A percentile compares a stretch with the other conserved stretches of the same genome.
phyloP scores from a whole-genome alignment of 208 protist species.

The Wallacemonas sp. region DNA sequence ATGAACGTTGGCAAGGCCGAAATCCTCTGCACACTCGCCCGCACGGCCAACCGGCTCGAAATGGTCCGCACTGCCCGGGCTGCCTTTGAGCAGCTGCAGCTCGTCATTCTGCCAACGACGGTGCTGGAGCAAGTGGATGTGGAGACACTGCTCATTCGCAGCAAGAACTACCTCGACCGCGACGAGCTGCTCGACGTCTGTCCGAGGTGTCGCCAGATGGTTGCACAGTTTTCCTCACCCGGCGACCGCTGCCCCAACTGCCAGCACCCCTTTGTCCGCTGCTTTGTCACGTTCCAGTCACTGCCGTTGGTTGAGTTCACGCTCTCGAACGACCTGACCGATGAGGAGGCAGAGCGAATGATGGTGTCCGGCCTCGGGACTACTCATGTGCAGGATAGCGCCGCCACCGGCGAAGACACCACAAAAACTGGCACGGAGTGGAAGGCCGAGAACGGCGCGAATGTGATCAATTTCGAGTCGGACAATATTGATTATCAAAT shows the following conservation, averaged over 20 bases:
- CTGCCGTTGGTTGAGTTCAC: constrained; percentile 95
- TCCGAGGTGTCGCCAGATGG: constrained; percentile 88
- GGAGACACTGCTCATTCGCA: constrained; percentile 84
- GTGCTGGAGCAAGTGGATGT: constrained; percentile 92
- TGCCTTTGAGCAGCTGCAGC: constrained; percentile 89
- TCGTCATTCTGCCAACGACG: constrained; percentile 72
- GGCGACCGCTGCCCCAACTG: constrained; percentile 91
- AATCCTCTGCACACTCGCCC: constrained; percentile 86
- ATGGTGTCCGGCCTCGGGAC: constrained; percentile 60
- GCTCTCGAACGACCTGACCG: constrained; percentile 77
- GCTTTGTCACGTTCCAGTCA: constrained; percentile 87
- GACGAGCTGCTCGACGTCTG: constrained; percentile 93
- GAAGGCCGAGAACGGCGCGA: constrained; percentile 61
- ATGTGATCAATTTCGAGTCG: constrained; percentile 89
- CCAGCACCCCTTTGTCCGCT: constrained; percentile 93
- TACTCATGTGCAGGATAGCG: neutral
- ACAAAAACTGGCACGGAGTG: constrained; percentile 39
- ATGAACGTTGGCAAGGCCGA: constrained; percentile 88
- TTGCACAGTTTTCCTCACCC: constrained; percentile 77
- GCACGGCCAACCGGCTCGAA: constrained; percentile 77
- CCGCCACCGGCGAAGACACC: neutral
- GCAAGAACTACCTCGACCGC: constrained; percentile 81
- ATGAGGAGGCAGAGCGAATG: constrained; percentile 88
- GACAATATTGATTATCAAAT: constrained; percentile 89
- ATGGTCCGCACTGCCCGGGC: constrained; percentile 89